These are phyloP conservation scores for Phylloboletellus chloephorus DNA, from an alignment of 1,284 basidiomycete genomes.

Conservation along the genomic window DNA sequence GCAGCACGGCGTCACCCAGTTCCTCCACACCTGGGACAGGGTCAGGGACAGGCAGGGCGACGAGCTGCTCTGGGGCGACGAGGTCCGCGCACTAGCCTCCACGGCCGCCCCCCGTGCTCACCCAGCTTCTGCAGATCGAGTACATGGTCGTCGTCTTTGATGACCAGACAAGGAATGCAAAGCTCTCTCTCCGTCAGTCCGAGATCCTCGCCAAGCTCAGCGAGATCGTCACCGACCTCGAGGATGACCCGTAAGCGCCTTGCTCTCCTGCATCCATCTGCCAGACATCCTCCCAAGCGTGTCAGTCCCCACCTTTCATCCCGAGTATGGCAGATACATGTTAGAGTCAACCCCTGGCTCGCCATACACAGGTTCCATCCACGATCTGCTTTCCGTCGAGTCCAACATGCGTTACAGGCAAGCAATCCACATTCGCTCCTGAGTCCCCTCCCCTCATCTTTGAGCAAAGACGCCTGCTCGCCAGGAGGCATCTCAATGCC, in stretches of 20 bases:
- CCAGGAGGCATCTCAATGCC: constrained; percentile 74
- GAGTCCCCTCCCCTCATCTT: constrained; percentile 6
- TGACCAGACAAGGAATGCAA: constrained; percentile 72
- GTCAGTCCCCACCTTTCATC: constrained; percentile 90
- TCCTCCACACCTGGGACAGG: constrained; percentile 88
- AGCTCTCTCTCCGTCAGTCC: constrained; percentile 86
- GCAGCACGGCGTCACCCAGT: constrained; percentile 91
- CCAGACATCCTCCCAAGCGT: constrained; percentile 40
- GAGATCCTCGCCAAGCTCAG: constrained; percentile 88
- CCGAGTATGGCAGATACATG: constrained; percentile 99
- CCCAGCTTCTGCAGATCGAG: constrained; percentile 63
- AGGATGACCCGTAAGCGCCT: constrained; percentile 51
- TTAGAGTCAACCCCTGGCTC: constrained; percentile 95
- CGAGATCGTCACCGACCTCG: constrained; percentile 63
- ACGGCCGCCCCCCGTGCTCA: constrained; percentile 3
- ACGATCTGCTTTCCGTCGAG: constrained; percentile 87
- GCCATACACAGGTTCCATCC: constrained; percentile 85
- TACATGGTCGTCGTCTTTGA: constrained; percentile 94
- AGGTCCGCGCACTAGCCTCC: constrained; percentile 50
- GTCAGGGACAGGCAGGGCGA: constrained; percentile 92
- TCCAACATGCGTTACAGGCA: constrained; percentile 89
- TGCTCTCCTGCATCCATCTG: constrained; percentile 2
- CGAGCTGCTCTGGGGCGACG: constrained; percentile 97
- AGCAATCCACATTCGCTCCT: constrained; percentile 6
- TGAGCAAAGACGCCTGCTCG: constrained; percentile 70